Evolutionary conservation across 73 alveolate genomes (phyloP), one percentile per base, ranked within the genome.

Genomic region (Tetrahymena malaccensis): DNA sequence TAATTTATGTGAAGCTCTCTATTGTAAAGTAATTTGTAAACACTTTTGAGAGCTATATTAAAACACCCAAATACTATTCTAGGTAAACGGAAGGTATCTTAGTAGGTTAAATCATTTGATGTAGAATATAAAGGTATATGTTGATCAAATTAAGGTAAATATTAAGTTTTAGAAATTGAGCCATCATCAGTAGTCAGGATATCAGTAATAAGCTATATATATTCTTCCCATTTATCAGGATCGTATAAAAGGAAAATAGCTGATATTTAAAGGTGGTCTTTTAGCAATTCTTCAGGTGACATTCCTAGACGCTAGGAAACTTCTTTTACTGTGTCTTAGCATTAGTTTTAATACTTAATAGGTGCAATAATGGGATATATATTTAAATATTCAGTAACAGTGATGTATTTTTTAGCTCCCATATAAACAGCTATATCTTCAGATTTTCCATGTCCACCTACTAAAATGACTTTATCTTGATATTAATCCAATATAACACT

Each of bases 211-310:
- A 93, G 85, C 43, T 93, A 40, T 43, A 93, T 57, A 40, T 93
- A 57, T 34, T 57, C 93, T 38, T 93, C 95, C 95, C 95, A 93
- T 57, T 93, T 93, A 38, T 93, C 95, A 40, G 85, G 40, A 93
- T 93, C 95, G 13, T 85, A 35, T 57, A 93, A 70, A 37, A 57
- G 38, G 27, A 93, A 93, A 38, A 93, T 93, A 3, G 95, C 85
- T 35, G 43, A 57, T 57, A 93, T 93, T 43, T 70, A 35, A 16
- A 93, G 43, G 43, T 93, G 85, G 50, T 93, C 50, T 37, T 93
- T 93, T 0, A 37, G 43, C 13, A 57, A 37, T 22, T 93, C 44
- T 38, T 43, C 70, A 37, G 85, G 43, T 10, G 94, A 19, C 85
- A 57, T 40, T 93, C 85, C 95, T 13, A 93, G 35, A 34, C 44